phyloP scores from a whole-genome alignment of 371 early-diverging fungal genomes.

The Haplosporangium sp. region DNA sequence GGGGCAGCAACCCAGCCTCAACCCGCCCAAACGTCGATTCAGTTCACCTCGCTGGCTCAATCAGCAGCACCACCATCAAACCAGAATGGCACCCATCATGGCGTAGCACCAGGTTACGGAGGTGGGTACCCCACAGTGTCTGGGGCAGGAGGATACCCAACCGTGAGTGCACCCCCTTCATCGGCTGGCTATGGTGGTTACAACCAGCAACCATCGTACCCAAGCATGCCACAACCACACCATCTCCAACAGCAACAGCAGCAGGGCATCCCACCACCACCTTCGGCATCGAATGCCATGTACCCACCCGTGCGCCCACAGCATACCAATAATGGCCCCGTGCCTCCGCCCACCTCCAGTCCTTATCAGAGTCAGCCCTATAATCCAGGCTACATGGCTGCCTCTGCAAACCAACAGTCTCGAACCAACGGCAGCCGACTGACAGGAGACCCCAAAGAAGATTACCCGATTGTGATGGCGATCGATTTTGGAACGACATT shows the following conservation, averaged over 20 bases:
- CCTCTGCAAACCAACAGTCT: constrained; percentile 4
- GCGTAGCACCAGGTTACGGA: constrained; percentile 11
- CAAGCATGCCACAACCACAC: constrained; percentile 37
- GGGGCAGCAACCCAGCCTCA: constrained; percentile 3
- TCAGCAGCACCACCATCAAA: constrained; percentile 2
- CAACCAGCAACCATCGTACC: constrained; percentile 25
- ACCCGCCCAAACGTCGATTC: constrained; percentile 38
- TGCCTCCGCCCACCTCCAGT: constrained; percentile 13
- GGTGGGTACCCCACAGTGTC: constrained; percentile 26
- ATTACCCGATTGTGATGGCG: constrained; percentile 55
- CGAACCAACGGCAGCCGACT: constrained; percentile 29
- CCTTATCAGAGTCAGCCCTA: constrained; percentile 28
- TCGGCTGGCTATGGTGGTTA: constrained; percentile 20
- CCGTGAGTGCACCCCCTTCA: constrained; percentile 22
- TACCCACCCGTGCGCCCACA: constrained; percentile 29
- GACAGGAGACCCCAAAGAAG: constrained; percentile 54
- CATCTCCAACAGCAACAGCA: constrained; percentile 20
- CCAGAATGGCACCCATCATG: constrained; percentile 15
- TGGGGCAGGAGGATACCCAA: constrained; percentile 26
- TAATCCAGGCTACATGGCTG: constrained; percentile 21
- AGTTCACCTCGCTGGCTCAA: constrained; percentile 38
- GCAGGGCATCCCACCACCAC: constrained; percentile 32
- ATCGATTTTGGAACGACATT: constrained; percentile 54
- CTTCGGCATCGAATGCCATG: constrained; percentile 30
- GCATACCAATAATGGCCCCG: constrained; percentile 1